These are phyloP conservation scores for Phialophora verrucosa DNA, from an alignment of 2,329 filamentous ascomycete species.

Conservation along the genomic window DNA sequence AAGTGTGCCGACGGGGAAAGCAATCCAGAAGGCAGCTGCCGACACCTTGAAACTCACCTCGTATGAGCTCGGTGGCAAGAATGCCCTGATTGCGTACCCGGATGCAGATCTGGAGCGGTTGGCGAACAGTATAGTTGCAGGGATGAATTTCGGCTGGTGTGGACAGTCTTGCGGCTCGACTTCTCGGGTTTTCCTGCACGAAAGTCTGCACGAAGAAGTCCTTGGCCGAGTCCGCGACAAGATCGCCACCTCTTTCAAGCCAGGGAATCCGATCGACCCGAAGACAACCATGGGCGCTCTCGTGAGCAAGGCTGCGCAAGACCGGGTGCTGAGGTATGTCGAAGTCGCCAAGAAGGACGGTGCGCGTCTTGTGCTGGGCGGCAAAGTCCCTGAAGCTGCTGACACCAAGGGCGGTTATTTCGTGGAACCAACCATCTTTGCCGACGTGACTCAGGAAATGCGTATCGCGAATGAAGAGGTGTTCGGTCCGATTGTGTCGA, in stretches of 20 bases:
- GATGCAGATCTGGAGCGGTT: constrained; percentile 71
- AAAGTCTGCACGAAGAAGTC: constrained; percentile 66
- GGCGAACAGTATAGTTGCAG: constrained; percentile 65
- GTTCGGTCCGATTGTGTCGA: constrained; percentile 31
- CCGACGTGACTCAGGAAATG: constrained; percentile 30
- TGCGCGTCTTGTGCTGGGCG: constrained; percentile 21
- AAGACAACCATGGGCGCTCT: constrained; percentile 27
- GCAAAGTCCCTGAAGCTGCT: constrained; percentile 8
- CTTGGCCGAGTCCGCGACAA: constrained; percentile 66
- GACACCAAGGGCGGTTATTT: constrained; percentile 29
- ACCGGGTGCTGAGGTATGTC: constrained; percentile 27
- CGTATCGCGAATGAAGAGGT: constrained; percentile 33
- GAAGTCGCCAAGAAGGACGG: constrained; percentile 30
- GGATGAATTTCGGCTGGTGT: constrained; percentile 41
- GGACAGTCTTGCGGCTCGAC: constrained; percentile 68
- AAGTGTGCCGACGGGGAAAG: constrained; percentile 45
- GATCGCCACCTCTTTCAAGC: constrained; percentile 62
- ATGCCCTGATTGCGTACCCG: constrained; percentile 66
- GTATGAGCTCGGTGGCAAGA: constrained; percentile 70
- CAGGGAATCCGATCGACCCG: constrained; percentile 71
- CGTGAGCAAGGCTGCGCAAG: constrained; percentile 25
- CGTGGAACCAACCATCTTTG: constrained; percentile 32
- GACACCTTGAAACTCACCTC: constrained; percentile 63
- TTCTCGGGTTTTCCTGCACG: constrained; percentile 68
- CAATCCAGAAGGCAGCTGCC: constrained; percentile 49